Evolutionary conservation across 208 protist species (phyloP), one percentile per base, ranked within the genome.

Genomic region (Trypanosoma boissoni): DNA sequence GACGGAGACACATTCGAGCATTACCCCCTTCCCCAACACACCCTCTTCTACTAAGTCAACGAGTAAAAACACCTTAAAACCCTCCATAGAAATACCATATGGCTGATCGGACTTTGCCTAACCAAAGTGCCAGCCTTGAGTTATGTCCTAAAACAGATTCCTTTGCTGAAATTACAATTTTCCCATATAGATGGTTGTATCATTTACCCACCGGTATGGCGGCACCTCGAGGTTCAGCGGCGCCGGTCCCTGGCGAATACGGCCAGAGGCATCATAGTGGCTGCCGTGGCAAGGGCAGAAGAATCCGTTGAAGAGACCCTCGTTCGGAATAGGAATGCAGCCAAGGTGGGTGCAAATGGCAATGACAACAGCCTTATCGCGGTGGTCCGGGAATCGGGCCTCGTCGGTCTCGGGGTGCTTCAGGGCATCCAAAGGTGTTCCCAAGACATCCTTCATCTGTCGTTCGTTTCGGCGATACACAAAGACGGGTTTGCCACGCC

Each of bases 201-300:
- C 94, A 58, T 96, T 86, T 36, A 94, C 53, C 89, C 98, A 99
- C 55, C 86, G 80, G 88, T 99, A 98, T 46, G 88, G 86, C 28
- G 98, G 97, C 42, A 99, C 86, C 85, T 99, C 97, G 23, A 99
- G 77, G 88, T 99, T 99, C 23, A 98, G 77, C 53, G 98, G 98
- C n/a, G 98, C 98, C 4, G 98, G 98, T 49, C 96, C 96, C 76
- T 98, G 98, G 48, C 97, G 89, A 73, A 99, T 99, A 69, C 98
- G 89, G 50, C 98, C 98, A 6, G 97, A 98, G 24, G 85, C 86
- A 74, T 99, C 98, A 76, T 99, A 99, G 77, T 99, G 97, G 64
- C 91, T 98, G 74, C 98, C 98, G 82, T 99, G 98, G 91, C 98
- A 99, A 8, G 98, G 98, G 82, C 98, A 99, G 88, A 99, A 99